Percentiles rank a stretch among this genome's conserved stretches.
Evolutionary conservation across 306 rosid species (phyloP).

Genomic region (Prunus salicina): DNA sequence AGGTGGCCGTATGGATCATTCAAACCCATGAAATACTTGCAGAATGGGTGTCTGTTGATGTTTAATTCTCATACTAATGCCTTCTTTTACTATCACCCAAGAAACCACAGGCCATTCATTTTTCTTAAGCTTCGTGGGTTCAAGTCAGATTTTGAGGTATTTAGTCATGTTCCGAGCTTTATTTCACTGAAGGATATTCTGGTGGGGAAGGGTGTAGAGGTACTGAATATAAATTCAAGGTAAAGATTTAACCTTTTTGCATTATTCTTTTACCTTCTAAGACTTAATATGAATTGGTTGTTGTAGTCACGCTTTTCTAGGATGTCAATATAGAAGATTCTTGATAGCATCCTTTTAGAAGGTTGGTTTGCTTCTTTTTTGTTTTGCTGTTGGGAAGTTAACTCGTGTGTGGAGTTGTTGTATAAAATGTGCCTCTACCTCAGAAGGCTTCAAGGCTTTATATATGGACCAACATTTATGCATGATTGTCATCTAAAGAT

Average conservation of each 20-base stretch:
- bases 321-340: too few species aligned
- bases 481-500: too few species aligned
- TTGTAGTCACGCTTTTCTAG: too few species aligned
- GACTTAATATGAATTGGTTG: too few species aligned
- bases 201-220: background rate
- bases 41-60: background rate
- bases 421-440: too few species aligned
- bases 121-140: background rate
- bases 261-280: too few species aligned
- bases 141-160: background rate
- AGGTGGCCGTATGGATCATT: background rate
- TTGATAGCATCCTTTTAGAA: too few species aligned
- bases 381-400: too few species aligned
- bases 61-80: background rate
- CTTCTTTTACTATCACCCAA: slow-evolving; percentile 6
- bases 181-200: slow-evolving; percentile 6
- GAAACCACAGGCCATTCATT: background rate
- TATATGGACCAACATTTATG: too few species aligned
- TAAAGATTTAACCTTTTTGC: background rate
- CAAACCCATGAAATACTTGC: background rate
- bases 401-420: too few species aligned
- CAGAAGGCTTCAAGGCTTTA: too few species aligned
- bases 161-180: slow-evolving; percentile 12
- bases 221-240: slow-evolving; percentile 5
- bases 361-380: too few species aligned